Percentiles rank a stretch among this genome's conserved stretches.
phyloP scores from a whole-genome alignment of 805 yeast genomes.

The Candida germanica region DNA sequence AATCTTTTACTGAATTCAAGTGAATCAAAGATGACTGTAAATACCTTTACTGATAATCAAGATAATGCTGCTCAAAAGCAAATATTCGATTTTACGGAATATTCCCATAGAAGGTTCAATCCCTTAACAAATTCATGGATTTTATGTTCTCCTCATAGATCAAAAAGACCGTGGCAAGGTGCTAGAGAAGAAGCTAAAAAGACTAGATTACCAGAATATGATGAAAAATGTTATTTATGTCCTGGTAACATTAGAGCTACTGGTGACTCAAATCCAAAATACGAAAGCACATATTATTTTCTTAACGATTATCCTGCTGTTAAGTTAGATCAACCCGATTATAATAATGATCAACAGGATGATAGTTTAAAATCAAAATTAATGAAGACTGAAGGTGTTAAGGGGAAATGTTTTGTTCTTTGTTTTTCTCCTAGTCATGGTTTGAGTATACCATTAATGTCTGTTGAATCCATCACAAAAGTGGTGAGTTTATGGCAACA shows the following conservation, averaged over 20 bases:
- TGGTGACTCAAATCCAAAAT: slow-evolving; percentile 57
- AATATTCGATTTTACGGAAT: slow-evolving; percentile 48
- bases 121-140: slow-evolving; percentile 70
- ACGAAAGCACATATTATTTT: slow-evolving; percentile 56
- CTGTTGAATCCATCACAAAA: slow-evolving; percentile 33
- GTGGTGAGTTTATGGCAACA: slow-evolving; percentile 63
- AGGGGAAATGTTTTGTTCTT: slow-evolving; percentile 67
- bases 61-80: slow-evolving; percentile 17
- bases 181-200: slow-evolving; percentile 52
- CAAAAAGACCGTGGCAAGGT: slow-evolving; percentile 81
- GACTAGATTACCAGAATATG: slow-evolving; percentile 50
- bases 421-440: slow-evolving; percentile 72
- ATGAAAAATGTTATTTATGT: slow-evolving; percentile 66
- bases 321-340: slow-evolving; percentile 51
- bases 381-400: slow-evolving; percentile 54
- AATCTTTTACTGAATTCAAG: slow-evolving; percentile 9
- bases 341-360: slow-evolving; percentile 15
- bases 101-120: slow-evolving; percentile 67
- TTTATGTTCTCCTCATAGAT: slow-evolving; percentile 71
- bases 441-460: slow-evolving; percentile 63
- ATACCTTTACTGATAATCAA: slow-evolving; percentile 1
- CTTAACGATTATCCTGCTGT: slow-evolving; percentile 74
- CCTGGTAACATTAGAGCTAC: slow-evolving; percentile 68
- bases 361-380: slow-evolving; percentile 38
- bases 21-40: slow-evolving; percentile 7